These are phyloP conservation scores for Mycosarcoma maydis DNA, from an alignment of 1,284 basidiomycete species.

Conservation along the genomic window DNA sequence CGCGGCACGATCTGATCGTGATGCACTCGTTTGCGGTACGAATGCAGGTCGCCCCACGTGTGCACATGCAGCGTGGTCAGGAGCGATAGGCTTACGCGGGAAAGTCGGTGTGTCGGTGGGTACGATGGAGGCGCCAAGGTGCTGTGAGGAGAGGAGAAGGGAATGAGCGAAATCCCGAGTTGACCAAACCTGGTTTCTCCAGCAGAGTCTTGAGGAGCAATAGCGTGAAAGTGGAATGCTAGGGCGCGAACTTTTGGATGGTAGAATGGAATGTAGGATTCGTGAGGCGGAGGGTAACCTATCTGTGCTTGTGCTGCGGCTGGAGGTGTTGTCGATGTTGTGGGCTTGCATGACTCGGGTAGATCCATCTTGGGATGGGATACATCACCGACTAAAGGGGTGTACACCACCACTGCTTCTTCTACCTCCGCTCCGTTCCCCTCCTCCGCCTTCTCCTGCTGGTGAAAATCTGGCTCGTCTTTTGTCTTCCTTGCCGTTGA, in stretches of 20 bases:
- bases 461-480: neutral
- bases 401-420: conserved; percentile 42
- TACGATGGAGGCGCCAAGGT: neutral
- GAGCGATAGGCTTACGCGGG: conserved; percentile 81
- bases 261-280: conserved; percentile 60
- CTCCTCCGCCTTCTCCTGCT: neutral
- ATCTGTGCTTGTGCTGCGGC: no score
- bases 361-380: conserved; percentile 22
- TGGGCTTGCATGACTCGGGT: neutral
- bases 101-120: conserved; percentile 72
- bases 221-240: conserved; percentile 47
- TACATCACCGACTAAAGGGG: conserved; percentile 20
- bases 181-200: conserved; percentile 16
- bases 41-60: conserved; percentile 80
- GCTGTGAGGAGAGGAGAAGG: conserved; percentile 48
- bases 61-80: conserved; percentile 85
- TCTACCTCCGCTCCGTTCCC: conserved; percentile 5
- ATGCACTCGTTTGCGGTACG: conserved; percentile 84
- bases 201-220: neutral
- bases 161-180: conserved; percentile 72
- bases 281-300: conserved; percentile 4
- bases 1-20: conserved; percentile 84
- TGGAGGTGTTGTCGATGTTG: neutral
- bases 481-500: neutral
- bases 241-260: conserved; percentile 62